phyloP scores from a whole-genome alignment of 2,329 filamentous ascomycete genomes.

The Neonectria hederae region DNA sequence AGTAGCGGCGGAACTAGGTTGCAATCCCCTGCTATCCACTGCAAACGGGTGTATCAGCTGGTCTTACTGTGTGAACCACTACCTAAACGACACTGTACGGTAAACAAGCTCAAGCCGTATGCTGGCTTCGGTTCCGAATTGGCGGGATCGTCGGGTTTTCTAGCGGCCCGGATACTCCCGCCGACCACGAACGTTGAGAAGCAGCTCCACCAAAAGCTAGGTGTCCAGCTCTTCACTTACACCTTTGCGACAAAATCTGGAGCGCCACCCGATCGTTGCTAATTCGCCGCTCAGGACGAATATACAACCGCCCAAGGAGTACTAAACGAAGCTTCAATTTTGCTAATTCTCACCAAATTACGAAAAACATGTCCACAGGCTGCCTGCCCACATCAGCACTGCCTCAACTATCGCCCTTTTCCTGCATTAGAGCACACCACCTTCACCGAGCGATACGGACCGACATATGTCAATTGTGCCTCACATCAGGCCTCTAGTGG shows the following conservation, averaged over 20 bases:
- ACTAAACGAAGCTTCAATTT: neutral
- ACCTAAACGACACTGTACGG: neutral
- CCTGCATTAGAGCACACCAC: constrained; percentile 3
- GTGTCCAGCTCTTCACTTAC: constrained; percentile 7
- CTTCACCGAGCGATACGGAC: neutral
- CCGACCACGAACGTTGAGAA: neutral
- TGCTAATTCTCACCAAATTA: neutral
- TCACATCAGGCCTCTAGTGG: neutral
- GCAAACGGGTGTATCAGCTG: neutral
- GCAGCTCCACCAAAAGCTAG: constrained; percentile 24
- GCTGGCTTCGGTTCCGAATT: neutral
- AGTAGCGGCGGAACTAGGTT: no score
- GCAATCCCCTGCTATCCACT: neutral
- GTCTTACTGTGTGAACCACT: neutral
- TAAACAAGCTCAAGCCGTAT: neutral
- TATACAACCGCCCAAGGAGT: neutral
- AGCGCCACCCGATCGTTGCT: constrained; percentile 3
- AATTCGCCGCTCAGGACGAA: neutral
- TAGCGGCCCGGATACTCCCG: constrained; percentile 33
- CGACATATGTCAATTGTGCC: neutral
- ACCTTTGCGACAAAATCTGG: constrained; percentile 20
- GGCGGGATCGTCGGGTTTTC: constrained; percentile 34
- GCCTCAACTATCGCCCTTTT: constrained; percentile 1
- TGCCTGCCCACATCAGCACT: constrained; percentile 4
- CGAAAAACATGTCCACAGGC: neutral